Percentiles rank a stretch among this genome's conserved stretches.
Conservation (phyloP, 2,329 filamentous ascomycete species). For the Claviceps sp. region DNA sequence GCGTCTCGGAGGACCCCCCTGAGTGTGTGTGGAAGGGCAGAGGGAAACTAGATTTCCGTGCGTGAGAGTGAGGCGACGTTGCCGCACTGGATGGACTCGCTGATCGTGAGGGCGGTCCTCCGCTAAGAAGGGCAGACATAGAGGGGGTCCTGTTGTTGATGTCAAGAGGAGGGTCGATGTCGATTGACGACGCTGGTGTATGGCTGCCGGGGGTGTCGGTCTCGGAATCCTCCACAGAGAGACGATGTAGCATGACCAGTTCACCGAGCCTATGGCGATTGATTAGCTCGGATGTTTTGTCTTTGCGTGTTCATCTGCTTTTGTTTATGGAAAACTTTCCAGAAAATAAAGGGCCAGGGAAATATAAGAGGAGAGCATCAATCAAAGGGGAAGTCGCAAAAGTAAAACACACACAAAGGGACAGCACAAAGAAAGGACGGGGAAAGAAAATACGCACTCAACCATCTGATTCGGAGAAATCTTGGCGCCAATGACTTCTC, state of each 20-base stretch:
- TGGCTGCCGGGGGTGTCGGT: slow-evolving; percentile 17
- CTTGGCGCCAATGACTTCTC: slow-evolving; percentile 71
- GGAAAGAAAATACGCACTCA: slow-evolving; percentile 40
- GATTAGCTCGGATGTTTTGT: neutral
- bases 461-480: slow-evolving; percentile 64
- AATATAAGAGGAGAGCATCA: neutral
- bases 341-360: neutral
- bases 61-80: slow-evolving; percentile 12
- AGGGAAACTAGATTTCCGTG: slow-evolving; percentile 20
- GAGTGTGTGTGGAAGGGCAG: slow-evolving; percentile 19
- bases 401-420: neutral
- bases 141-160: slow-evolving; percentile 20
- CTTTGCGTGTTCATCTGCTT: no score
- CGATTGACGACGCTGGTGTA: slow-evolving; percentile 8
- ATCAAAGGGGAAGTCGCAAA: no score
- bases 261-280: slow-evolving; percentile 51
- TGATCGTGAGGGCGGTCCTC: slow-evolving; percentile 12
- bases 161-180: slow-evolving; percentile 16
- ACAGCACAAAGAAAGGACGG: neutral
- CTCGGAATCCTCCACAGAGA: slow-evolving; percentile 28
- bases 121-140: slow-evolving; percentile 27
- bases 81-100: slow-evolving; percentile 19
- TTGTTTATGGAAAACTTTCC: no score
- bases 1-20: slow-evolving; percentile 15
- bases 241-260: slow-evolving; percentile 47